These are phyloP conservation scores for Pestalotiopsis sp. DNA, from an alignment of 2,329 filamentous ascomycete species.

Conservation along the genomic window DNA sequence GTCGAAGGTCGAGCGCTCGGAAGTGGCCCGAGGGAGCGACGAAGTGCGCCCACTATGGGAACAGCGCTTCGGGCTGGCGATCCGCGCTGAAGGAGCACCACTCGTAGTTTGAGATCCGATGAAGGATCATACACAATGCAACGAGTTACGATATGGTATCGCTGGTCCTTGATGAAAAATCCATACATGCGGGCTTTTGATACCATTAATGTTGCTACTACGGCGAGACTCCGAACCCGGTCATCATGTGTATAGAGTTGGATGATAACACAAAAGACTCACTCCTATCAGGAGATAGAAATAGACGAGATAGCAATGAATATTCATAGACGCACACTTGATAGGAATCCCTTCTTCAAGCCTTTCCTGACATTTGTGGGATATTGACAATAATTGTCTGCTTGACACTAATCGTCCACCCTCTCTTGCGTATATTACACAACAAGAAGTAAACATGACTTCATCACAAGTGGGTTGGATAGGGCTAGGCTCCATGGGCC, in stretches of 20 bases:
- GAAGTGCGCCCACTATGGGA: background rate
- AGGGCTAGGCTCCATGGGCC: slow-evolving; percentile 29
- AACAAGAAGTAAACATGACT: slow-evolving; percentile 14
- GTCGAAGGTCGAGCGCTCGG: background rate
- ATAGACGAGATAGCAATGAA: background rate
- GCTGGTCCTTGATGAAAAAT: background rate
- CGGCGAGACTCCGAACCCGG: background rate
- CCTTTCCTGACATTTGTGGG: background rate
- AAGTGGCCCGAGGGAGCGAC: background rate
- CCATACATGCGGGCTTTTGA: background rate
- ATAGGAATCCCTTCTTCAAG: background rate
- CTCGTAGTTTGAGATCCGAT: background rate
- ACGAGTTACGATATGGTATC: background rate
- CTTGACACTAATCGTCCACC: background rate
- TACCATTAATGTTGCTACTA: background rate
- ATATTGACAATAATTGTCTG: background rate
- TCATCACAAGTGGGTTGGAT: slow-evolving; percentile 19
- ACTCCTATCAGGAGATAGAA: background rate
- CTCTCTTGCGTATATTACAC: background rate
- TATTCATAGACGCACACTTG: background rate
- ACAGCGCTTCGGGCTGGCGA: background rate
- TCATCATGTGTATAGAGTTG: background rate
- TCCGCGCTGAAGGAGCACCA: background rate
- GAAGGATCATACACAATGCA: background rate
- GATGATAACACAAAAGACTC: background rate